Percentiles rank a stretch among this genome's conserved stretches.
phyloP scores from a whole-genome alignment of 768 basidiomycete species.

The Leucosporidium yakuticum region DNA sequence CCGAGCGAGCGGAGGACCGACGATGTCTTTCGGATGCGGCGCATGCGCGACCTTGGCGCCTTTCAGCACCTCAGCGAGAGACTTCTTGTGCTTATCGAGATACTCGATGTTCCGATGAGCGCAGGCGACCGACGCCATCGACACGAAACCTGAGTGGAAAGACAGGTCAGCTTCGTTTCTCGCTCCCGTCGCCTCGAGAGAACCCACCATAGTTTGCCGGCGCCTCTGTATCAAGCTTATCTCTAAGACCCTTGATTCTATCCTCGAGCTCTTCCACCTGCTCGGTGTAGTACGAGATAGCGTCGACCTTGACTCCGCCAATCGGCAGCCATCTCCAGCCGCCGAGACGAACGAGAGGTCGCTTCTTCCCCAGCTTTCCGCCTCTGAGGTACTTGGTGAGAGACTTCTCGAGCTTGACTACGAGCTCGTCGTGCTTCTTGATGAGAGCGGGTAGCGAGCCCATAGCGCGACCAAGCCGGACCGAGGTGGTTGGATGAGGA shows the following conservation, averaged over 20 bases:
- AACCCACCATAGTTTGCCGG: constrained; percentile 4
- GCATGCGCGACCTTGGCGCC: neutral
- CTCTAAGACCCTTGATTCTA: constrained; percentile 52
- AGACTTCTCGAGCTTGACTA: constrained; percentile 77
- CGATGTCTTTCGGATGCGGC: constrained; percentile 5
- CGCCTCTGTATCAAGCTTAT: constrained; percentile 49
- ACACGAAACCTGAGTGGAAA: constrained; percentile 66
- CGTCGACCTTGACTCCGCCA: constrained; percentile 73
- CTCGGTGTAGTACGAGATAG: constrained; percentile 73
- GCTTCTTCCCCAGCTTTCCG: constrained; percentile 67
- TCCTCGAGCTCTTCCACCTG: constrained; percentile 43
- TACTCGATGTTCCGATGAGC: constrained; percentile 75
- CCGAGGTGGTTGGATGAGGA: constrained; percentile 84
- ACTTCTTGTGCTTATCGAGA: constrained; percentile 64
- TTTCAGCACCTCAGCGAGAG: constrained; percentile 45
- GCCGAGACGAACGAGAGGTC: constrained; percentile 76
- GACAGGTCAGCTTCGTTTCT: constrained; percentile 43
- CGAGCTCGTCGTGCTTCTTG: constrained; percentile 85
- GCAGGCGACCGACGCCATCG: constrained; percentile 64
- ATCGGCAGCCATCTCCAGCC: constrained; percentile 73
- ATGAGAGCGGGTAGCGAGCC: constrained; percentile 84
- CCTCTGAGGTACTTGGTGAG: constrained; percentile 79
- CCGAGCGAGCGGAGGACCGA: neutral
- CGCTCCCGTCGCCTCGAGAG: constrained; percentile 1
- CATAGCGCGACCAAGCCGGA: constrained; percentile 79